phyloP scores from a whole-genome alignment of 2,329 filamentous ascomycete species.

The Nakataea oryzae region DNA sequence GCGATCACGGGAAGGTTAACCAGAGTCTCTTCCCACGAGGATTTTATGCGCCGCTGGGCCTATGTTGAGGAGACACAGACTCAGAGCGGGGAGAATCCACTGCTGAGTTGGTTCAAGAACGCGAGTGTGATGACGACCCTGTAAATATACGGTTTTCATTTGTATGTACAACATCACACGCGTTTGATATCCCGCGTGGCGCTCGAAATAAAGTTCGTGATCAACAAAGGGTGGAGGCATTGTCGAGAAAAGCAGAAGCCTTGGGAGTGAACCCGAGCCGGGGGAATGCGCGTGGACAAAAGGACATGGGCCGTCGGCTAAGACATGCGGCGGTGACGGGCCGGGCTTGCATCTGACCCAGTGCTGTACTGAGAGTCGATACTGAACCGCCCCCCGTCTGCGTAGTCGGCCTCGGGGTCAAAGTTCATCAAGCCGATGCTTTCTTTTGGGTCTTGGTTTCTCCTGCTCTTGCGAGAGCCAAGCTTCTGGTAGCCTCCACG shows the following conservation, averaged over 20 bases:
- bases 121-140: slow-evolving; percentile 86
- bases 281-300: neutral
- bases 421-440: neutral
- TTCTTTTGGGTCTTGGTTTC: neutral
- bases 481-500: slow-evolving; percentile 24
- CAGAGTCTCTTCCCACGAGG: slow-evolving; percentile 73
- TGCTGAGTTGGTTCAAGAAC: slow-evolving; percentile 91
- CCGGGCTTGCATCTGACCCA: neutral
- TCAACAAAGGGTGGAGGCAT: neutral
- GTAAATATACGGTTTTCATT: slow-evolving; percentile 26
- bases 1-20: slow-evolving; percentile 89
- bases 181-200: neutral
- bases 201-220: neutral
- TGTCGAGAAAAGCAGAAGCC: neutral
- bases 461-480: neutral
- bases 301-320: neutral
- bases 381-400: neutral
- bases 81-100: slow-evolving; percentile 81
- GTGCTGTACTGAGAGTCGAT: neutral
- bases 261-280: neutral
- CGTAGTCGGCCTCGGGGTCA: neutral
- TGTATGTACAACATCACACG: neutral
- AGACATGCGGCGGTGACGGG: neutral
- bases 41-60: slow-evolving; percentile 85
- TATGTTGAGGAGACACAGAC: slow-evolving; percentile 85